A percentile compares a stretch with the other conserved stretches of the same genome.
phyloP scores from a whole-genome alignment of 495 filamentous ascomycete species.

The Tricharina praecox region DNA sequence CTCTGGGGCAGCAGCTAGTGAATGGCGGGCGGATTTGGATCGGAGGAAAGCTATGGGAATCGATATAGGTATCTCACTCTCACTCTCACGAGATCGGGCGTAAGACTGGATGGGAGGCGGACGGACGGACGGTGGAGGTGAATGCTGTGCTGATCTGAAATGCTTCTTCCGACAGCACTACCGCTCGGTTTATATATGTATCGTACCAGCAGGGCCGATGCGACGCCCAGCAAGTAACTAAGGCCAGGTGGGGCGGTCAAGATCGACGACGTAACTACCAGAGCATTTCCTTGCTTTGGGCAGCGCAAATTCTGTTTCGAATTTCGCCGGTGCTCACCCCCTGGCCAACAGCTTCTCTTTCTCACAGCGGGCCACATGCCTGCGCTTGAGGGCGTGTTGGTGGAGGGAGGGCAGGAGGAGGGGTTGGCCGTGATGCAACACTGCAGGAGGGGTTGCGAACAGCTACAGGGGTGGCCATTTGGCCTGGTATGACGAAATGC shows the following conservation, averaged over 20 bases:
- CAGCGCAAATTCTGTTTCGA: not conserved
- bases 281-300: conserved; percentile 3
- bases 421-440: not conserved
- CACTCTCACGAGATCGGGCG: no score
- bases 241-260: not conserved
- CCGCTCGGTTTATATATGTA: conserved; percentile 1
- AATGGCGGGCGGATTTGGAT: not conserved
- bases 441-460: not conserved
- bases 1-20: not conserved
- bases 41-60: not conserved
- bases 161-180: not conserved
- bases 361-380: no score
- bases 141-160: not conserved
- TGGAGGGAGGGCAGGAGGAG: no score
- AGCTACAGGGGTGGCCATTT: not conserved
- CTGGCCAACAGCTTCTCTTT: not conserved
- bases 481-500: not conserved
- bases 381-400: no score
- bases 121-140: not conserved
- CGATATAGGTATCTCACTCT: not conserved
- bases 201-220: no score
- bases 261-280: not conserved
- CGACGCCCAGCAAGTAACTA: not conserved
- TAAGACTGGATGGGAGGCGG: not conserved
- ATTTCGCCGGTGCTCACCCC: not conserved